Percentiles rank a stretch among this genome's conserved stretches.
phyloP scores from a whole-genome alignment of 2,329 filamentous ascomycete species.

The Hymenoscyphus occultus region DNA sequence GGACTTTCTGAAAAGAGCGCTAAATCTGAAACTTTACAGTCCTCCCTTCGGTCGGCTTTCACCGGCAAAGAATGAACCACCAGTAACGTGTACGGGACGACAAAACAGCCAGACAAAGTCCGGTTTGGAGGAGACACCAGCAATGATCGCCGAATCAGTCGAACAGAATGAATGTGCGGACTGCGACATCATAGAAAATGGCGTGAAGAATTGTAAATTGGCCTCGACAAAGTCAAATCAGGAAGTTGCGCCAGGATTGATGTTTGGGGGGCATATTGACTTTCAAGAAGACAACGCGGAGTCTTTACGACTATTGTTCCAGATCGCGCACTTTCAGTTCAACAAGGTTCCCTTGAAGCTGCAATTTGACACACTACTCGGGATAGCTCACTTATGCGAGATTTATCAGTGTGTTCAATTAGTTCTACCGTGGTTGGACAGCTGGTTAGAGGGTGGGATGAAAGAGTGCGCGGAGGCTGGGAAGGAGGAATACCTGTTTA shows the following conservation, averaged over 20 bases:
- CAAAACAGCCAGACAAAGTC: background rate
- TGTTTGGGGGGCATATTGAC: background rate
- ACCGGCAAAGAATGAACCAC: background rate
- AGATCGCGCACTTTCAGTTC: background rate
- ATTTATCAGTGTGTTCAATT: background rate
- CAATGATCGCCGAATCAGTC: background rate
- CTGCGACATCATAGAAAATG: too few species aligned
- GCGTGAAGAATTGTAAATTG: too few species aligned
- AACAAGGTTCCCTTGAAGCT: background rate
- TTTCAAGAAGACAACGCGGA: background rate
- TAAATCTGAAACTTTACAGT: too few species aligned
- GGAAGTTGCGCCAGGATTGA: background rate
- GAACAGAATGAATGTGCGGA: background rate
- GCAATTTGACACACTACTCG: background rate
- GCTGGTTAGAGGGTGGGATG: background rate
- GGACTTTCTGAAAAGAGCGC: too few species aligned
- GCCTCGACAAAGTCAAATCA: background rate
- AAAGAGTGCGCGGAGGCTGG: background rate
- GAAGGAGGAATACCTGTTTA: conserved; percentile 1
- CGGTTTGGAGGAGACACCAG: background rate
- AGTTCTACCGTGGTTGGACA: background rate
- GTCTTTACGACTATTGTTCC: background rate
- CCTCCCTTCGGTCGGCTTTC: background rate
- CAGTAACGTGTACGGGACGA: background rate
- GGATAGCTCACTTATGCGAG: background rate